Evolutionary conservation across 345 rosid genomes (phyloP).

Genomic region (Syzygium grande): DNA sequence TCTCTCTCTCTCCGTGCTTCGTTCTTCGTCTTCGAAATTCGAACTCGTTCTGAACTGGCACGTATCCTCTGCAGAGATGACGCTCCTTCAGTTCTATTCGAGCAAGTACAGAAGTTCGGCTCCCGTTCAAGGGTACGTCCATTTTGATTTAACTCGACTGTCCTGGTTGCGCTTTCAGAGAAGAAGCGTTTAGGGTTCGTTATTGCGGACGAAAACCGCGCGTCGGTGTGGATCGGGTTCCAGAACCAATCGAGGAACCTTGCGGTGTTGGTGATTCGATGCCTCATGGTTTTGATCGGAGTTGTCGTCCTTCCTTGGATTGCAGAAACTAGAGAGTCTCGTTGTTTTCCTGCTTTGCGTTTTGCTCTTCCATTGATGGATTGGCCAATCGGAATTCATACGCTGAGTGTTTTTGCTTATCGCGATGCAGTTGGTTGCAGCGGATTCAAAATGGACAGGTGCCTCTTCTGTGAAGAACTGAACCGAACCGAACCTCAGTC

Average conservation of each 20-base stretch:
- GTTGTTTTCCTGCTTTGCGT: background rate
- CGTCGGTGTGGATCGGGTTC: background rate
- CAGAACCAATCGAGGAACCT: background rate
- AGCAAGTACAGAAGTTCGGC: constrained; percentile 61
- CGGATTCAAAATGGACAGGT: constrained; percentile 84
- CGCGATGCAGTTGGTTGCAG: constrained; percentile 68
- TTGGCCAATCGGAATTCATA: background rate
- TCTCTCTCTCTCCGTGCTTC: background rate
- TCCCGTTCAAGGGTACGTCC: constrained; percentile 66
- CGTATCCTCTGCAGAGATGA: constrained; percentile 13
- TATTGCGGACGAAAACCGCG: background rate
- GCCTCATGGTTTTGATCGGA: background rate
- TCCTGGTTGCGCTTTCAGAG: background rate
- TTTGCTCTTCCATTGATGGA: background rate
- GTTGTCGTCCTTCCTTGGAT: background rate
- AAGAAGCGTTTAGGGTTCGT: background rate
- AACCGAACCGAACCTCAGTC: background rate
- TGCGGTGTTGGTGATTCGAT: background rate
- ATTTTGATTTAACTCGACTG: background rate
- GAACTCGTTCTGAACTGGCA: background rate
- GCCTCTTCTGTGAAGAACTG: background rate
- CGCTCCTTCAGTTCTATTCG: constrained; percentile 57
- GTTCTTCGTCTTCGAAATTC: background rate
- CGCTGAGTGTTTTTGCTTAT: background rate
- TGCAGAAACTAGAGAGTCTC: background rate